Conservation (phyloP, 768 basidiomycete species). For the Panaeolus papilionaceus region DNA sequence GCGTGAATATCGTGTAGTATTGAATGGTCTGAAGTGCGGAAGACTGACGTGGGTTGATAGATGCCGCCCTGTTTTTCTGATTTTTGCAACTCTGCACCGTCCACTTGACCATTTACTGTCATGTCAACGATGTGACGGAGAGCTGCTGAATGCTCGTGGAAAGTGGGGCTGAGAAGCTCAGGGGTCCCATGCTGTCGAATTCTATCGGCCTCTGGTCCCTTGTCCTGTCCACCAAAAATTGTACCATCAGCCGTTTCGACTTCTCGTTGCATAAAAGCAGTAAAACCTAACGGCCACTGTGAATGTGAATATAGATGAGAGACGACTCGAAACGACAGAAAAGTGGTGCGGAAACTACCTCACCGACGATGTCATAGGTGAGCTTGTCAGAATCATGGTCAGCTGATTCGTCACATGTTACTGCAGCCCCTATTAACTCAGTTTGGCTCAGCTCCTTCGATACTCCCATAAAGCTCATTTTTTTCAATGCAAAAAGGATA, state of each 20-base stretch:
- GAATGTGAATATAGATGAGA: too few species aligned
- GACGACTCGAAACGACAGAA: too few species aligned
- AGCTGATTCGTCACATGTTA: too few species aligned
- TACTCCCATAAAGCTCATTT: too few species aligned
- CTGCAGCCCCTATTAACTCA: too few species aligned
- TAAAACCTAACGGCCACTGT: neutral
- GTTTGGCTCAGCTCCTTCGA: too few species aligned
- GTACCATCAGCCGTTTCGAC: neutral
- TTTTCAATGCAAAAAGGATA: too few species aligned
- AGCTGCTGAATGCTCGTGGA: neutral
- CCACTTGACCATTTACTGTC: neutral
- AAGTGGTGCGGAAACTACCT: too few species aligned
- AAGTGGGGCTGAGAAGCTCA: neutral
- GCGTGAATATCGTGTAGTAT: neutral
- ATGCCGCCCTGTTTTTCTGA: neutral
- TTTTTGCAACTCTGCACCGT: neutral
- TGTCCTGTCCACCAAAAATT: neutral
- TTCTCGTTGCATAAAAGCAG: neutral
- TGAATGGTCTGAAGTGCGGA: neutral
- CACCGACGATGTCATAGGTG: too few species aligned
- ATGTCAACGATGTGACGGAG: neutral
- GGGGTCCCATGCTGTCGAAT: neutral
- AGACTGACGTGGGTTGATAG: conserved; percentile 10
- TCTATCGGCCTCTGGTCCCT: neutral
- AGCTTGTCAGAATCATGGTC: too few species aligned